Evolutionary conservation across 768 basidiomycete genomes (phyloP).

Genomic region (Phylloporus sp.): DNA sequence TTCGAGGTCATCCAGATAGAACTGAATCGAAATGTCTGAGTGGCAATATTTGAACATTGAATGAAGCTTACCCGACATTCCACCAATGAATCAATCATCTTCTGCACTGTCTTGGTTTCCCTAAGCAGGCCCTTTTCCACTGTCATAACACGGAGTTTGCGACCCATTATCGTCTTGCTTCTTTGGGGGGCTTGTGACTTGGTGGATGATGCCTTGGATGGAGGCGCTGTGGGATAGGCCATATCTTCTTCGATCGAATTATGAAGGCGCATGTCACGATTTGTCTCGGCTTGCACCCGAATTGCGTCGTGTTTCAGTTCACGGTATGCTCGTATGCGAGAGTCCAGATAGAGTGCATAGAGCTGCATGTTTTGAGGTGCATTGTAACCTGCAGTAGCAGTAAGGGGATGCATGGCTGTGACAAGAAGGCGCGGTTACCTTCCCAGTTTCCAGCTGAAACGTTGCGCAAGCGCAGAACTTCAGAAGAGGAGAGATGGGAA

Average conservation of each 20-base stretch:
- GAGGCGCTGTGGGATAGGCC: constrained; percentile 29
- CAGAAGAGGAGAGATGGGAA: constrained; percentile 73
- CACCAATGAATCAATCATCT: constrained; percentile 81
- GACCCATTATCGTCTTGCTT: constrained; percentile 75
- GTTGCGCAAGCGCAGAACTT: constrained; percentile 78
- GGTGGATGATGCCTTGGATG: constrained; percentile 29
- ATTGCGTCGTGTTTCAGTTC: constrained; percentile 94
- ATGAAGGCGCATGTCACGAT: constrained; percentile 70
- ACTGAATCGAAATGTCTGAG: constrained; percentile 42
- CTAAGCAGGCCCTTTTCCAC: constrained; percentile 94
- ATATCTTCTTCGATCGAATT: constrained; percentile 64
- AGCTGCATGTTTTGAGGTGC: constrained; percentile 82
- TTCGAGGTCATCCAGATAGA: constrained; percentile 90
- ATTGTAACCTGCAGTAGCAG: constrained; percentile 58
- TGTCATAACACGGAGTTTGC: constrained; percentile 85
- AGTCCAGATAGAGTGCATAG: constrained; percentile 87
- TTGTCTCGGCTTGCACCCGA: constrained; percentile 88
- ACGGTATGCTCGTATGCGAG: constrained; percentile 81
- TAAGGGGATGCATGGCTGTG: not conserved
- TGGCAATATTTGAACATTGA: not conserved
- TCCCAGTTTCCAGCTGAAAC: constrained; percentile 85
- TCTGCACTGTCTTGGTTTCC: constrained; percentile 89
- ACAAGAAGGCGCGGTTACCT: constrained; percentile 45
- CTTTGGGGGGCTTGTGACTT: constrained; percentile 41
- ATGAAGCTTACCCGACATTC: constrained; percentile 72